Conservation (phyloP, 345 rosid species). For the Hibiscus tridactylites region DNA sequence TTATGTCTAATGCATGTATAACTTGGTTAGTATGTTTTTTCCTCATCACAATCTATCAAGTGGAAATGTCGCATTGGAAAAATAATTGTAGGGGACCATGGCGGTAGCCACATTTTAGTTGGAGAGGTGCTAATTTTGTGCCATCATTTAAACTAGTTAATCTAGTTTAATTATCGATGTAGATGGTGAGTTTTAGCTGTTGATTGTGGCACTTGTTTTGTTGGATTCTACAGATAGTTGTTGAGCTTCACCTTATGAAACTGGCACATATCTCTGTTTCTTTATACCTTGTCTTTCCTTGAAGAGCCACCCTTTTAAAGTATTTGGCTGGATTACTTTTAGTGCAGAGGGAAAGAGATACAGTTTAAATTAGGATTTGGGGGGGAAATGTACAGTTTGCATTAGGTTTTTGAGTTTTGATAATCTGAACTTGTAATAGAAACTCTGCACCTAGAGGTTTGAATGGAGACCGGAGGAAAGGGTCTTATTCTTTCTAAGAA, state of each 20-base stretch:
- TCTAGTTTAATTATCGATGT: background rate
- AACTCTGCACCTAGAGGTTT: no score
- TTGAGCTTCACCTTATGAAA: no score
- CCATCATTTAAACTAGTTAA: background rate
- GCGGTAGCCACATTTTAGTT: background rate
- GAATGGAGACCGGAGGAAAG: no score
- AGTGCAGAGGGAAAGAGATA: no score
- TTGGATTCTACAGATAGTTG: background rate
- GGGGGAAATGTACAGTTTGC: no score
- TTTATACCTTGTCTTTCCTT: background rate
- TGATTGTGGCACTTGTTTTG: background rate
- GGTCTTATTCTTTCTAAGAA: no score
- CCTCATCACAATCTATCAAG: background rate
- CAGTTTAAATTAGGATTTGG: no score
- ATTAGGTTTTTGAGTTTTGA: no score
- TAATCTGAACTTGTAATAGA: no score
- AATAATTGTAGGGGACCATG: background rate
- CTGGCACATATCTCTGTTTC: background rate
- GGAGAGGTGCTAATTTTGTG: background rate
- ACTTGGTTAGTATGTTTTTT: background rate
- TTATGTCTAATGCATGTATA: background rate
- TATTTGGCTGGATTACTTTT: no score
- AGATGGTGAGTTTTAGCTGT: background rate
- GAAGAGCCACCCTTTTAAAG: background rate
- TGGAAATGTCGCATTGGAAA: conserved; percentile 1